A percentile compares a stretch with the other conserved stretches of the same genome.
These are phyloP conservation scores for Trypanosoma melophagium DNA, from an alignment of 208 protist species.

Conservation along the genomic window DNA sequence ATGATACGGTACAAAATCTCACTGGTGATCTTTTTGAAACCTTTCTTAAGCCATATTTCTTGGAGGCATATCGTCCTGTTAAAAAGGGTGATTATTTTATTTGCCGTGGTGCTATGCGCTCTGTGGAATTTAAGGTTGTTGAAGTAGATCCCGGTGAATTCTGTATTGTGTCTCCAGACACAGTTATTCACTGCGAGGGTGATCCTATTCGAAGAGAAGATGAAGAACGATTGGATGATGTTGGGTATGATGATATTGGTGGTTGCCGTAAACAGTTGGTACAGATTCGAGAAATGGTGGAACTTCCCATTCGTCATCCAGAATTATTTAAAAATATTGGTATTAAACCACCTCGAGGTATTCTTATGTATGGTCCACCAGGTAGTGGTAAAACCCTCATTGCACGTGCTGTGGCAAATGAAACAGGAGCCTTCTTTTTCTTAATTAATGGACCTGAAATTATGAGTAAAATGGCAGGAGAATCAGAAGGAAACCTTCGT, in stretches of 20 bases:
- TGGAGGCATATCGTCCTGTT: slow-evolving; percentile 99
- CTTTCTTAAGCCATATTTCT: slow-evolving; percentile 99
- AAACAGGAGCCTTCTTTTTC: slow-evolving; percentile 99
- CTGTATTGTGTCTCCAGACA: slow-evolving; percentile 99
- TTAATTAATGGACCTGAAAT: slow-evolving; percentile 99
- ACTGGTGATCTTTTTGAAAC: slow-evolving; percentile 99
- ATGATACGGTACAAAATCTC: slow-evolving; percentile 99
- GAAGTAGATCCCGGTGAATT: slow-evolving; percentile 97
- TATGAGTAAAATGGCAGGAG: slow-evolving; percentile 99
- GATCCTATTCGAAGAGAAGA: slow-evolving; percentile 99
- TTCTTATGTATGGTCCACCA: slow-evolving; percentile 99
- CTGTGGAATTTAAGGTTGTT: slow-evolving; percentile 99
- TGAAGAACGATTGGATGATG: slow-evolving; percentile 95
- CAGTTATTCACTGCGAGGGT: slow-evolving; percentile 99
- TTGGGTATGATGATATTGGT: slow-evolving; percentile 99
- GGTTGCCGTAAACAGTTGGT: slow-evolving; percentile 98
- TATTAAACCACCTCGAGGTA: slow-evolving; percentile 96
- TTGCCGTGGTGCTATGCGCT: slow-evolving; percentile 96
- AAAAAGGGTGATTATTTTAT: slow-evolving; percentile 99
- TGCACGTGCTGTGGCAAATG: slow-evolving; percentile 99
- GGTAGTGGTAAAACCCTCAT: slow-evolving; percentile 99
- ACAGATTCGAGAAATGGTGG: slow-evolving; percentile 99
- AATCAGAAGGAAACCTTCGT: slow-evolving; percentile 99
- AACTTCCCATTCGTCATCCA: slow-evolving; percentile 99
- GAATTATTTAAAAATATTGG: slow-evolving; percentile 99